phyloP scores from a whole-genome alignment of 805 yeast genomes.

The Pichia cephalocereana region DNA sequence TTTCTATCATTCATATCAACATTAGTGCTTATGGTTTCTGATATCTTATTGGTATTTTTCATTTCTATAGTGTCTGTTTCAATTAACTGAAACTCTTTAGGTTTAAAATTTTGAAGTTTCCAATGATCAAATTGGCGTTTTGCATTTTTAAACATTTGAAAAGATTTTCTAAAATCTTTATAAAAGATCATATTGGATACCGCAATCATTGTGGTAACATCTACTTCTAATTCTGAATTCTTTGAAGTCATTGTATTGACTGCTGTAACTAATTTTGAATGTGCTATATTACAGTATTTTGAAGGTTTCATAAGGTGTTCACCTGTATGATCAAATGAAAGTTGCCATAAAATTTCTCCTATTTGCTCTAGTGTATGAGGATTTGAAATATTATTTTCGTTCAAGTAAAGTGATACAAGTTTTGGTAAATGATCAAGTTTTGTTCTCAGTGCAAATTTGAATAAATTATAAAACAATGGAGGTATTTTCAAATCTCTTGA shows the following conservation, averaged over 20 bases:
- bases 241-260: slow-evolving; percentile 14
- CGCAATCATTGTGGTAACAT: slow-evolving; percentile 22
- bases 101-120: slow-evolving; percentile 24
- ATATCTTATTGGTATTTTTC: not conserved
- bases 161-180: slow-evolving; percentile 17
- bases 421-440: slow-evolving; percentile 14
- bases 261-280: slow-evolving; percentile 17
- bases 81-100: slow-evolving; percentile 21
- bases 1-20: not conserved
- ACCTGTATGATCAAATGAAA: slow-evolving; percentile 23
- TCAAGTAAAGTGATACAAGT: slow-evolving; percentile 14
- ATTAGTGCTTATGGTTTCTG: not conserved
- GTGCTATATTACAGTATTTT: slow-evolving; percentile 16
- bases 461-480: slow-evolving; percentile 21
- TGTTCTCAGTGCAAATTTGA: slow-evolving; percentile 18
- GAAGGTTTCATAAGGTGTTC: slow-evolving; percentile 17
- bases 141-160: slow-evolving; percentile 20
- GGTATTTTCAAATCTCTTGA: slow-evolving; percentile 18
- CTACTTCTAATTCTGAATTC: slow-evolving; percentile 12
- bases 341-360: slow-evolving; percentile 23
- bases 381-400: slow-evolving; percentile 8
- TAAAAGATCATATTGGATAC: slow-evolving; percentile 21
- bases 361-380: slow-evolving; percentile 15
- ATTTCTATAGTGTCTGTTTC: slow-evolving; percentile 4
- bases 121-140: slow-evolving; percentile 24